Conservation (phyloP, 805 yeast species). For the Suhomyces xylopsoci region DNA sequence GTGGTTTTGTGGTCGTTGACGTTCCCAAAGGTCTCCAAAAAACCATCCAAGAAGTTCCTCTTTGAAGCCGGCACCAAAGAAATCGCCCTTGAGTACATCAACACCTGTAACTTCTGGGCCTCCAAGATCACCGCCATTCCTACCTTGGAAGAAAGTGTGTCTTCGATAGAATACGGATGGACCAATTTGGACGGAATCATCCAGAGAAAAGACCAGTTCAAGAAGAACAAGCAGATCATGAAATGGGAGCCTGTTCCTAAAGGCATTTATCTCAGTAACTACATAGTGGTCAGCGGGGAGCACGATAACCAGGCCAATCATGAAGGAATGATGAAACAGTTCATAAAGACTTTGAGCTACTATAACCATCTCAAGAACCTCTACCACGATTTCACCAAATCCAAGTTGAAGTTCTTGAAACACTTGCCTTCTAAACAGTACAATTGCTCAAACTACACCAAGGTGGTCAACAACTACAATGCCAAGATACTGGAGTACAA, state of each 20-base stretch:
- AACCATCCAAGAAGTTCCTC: slow-evolving; percentile 41
- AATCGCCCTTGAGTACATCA: slow-evolving; percentile 65
- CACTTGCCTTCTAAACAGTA: slow-evolving; percentile 21
- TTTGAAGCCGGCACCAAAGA: slow-evolving; percentile 67
- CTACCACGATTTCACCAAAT: slow-evolving; percentile 30
- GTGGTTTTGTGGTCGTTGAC: slow-evolving; percentile 49
- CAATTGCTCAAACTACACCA: slow-evolving; percentile 30
- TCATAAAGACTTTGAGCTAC: slow-evolving; percentile 39
- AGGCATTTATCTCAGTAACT: slow-evolving; percentile 41
- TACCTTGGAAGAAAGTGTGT: slow-evolving; percentile 59
- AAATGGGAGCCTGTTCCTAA: slow-evolving; percentile 44
- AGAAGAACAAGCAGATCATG: slow-evolving; percentile 30
- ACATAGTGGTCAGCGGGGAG: slow-evolving; percentile 17
- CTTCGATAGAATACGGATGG: slow-evolving; percentile 87
- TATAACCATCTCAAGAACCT: slow-evolving; percentile 37
- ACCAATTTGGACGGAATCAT: slow-evolving; percentile 36
- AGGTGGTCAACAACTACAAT: slow-evolving; percentile 38
- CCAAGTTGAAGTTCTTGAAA: slow-evolving; percentile 28
- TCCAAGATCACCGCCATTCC: slow-evolving; percentile 82
- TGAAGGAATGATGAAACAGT: slow-evolving; percentile 43
- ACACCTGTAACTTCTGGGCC: slow-evolving; percentile 88
- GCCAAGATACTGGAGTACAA: slow-evolving; percentile 42
- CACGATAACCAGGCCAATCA: slow-evolving; percentile 25
- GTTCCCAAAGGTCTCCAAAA: slow-evolving; percentile 45
- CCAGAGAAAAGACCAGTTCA: slow-evolving; percentile 25